Evolutionary conservation across 345 rosid species (phyloP).

Genomic region (Populus tremula): DNA sequence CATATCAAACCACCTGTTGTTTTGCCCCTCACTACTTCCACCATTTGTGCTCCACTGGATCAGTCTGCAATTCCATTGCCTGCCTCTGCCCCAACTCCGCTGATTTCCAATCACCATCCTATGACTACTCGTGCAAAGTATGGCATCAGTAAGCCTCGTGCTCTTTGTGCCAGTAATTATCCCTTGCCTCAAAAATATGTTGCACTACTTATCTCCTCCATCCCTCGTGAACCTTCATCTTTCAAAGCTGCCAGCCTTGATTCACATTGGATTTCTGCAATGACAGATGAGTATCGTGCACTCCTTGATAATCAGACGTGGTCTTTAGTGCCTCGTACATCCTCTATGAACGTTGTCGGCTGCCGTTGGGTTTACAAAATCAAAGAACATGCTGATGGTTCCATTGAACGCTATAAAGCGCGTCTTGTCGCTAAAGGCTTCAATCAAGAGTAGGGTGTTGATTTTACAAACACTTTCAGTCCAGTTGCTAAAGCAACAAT

Average conservation of each 20-base stretch:
- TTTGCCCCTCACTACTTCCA: rapidly evolving
- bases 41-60: rapidly evolving
- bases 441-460: no score
- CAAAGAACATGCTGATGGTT: no score
- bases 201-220: background rate
- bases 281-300: no score
- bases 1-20: rapidly evolving
- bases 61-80: rapidly evolving
- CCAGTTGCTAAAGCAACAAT: no score
- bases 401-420: no score
- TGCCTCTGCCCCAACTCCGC: rapidly evolving
- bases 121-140: background rate
- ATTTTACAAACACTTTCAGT: no score
- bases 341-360: no score
- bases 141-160: background rate
- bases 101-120: background rate
- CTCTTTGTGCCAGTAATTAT: background rate
- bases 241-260: background rate
- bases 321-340: no score
- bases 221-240: background rate
- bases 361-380: no score
- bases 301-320: no score
- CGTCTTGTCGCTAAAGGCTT: no score
- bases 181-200: background rate
- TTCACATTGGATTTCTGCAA: no score